Evolutionary conservation across 306 rosid species (phyloP).

Genomic region (Quercus bicolor): DNA sequence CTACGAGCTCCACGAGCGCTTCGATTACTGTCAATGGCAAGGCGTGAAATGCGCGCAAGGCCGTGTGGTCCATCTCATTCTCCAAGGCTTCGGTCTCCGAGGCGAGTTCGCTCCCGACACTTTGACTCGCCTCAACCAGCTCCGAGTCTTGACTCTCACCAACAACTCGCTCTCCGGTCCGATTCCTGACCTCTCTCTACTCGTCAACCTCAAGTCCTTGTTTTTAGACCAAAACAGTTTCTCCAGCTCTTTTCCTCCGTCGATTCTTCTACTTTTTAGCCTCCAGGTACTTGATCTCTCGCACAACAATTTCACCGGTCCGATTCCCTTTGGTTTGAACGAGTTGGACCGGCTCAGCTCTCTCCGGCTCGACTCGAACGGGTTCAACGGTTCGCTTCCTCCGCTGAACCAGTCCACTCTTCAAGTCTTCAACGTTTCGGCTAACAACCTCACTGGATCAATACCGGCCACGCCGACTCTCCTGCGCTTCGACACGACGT

Average conservation of each 20-base stretch:
- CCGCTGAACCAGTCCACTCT: slow-evolving; percentile 57
- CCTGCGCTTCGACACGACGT: slow-evolving; percentile 34
- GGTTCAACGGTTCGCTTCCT: slow-evolving; percentile 59
- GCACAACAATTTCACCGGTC: slow-evolving; percentile 50
- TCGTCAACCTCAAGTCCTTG: slow-evolving; percentile 63
- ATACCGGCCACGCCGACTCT: slow-evolving; percentile 55
- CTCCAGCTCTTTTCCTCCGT: slow-evolving; percentile 65
- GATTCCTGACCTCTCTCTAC: slow-evolving; percentile 67
- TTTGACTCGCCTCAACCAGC: slow-evolving; percentile 69
- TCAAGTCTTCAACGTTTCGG: slow-evolving; percentile 42
- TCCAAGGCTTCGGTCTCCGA: slow-evolving; percentile 42
- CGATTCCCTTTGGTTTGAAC: slow-evolving; percentile 36
- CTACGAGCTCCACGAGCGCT: slow-evolving; percentile 55
- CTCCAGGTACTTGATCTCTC: slow-evolving; percentile 60
- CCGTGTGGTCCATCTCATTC: slow-evolving; percentile 56
- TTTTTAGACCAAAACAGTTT: slow-evolving; percentile 55
- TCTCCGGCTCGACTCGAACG: slow-evolving; percentile 58
- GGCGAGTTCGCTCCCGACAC: slow-evolving; percentile 57
- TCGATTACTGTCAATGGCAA: slow-evolving; percentile 81
- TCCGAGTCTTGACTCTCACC: slow-evolving; percentile 62
- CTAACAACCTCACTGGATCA: slow-evolving; percentile 62
- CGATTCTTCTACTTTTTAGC: slow-evolving; percentile 54
- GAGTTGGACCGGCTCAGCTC: slow-evolving; percentile 50
- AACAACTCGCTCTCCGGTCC: slow-evolving; percentile 85
- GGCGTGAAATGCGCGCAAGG: slow-evolving; percentile 84